Base-by-base conservation (phyloP, 352 stramenopile species). In the Phytophthora aleatoria region DNA sequence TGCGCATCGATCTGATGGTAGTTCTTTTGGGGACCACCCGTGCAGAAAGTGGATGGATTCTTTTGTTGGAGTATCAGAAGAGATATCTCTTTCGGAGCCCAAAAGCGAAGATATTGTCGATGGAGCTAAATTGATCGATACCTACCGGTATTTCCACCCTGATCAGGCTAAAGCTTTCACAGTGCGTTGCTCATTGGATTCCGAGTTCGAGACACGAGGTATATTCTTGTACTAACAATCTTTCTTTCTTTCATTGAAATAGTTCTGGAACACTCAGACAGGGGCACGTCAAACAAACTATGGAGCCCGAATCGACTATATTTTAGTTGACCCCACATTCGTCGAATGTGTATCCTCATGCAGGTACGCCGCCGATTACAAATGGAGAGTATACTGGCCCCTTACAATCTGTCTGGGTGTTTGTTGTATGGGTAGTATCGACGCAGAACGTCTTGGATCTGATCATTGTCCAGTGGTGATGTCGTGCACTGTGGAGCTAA, bases 301-400 rank as follows among this genome's bases (percentile, higher is more conserved):
- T 48, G 92, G 92, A 52, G 90, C 85, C 20, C 86, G 92, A 38
- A 94, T 98, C 55, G 92, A 98, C 69, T 97, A 97, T 54, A 91
- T 98, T 48, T 71, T 97, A 16, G 72, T 87, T 3, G 85, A 92
- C n/a, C 52, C 60, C 0, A 35, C 24, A 15, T 74, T 96, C 38
- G 44, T 90, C 48, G 63, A 78, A 9, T 83, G 52, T 16, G 57
- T 84, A 33, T 73, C 59, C 15, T 76, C 71, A 12, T 94, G 74
- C 83, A 88, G 73, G 89, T 92, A 67, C 51, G 59, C 39, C 43
- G 11, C 16, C 7, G 15, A 39, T 1, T n/a, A 33, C 8, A 12
- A 64, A 27, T 9, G 20, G 41, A 31, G 39, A 27, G 44, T 33
- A 1, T 47, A 65, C 5, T 10, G 9, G 35, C 3, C 2, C n/a